Percentiles rank a stretch among this genome's conserved stretches.
Conservation (phyloP, 495 filamentous ascomycete genomes). For the Evernia prunastri region DNA sequence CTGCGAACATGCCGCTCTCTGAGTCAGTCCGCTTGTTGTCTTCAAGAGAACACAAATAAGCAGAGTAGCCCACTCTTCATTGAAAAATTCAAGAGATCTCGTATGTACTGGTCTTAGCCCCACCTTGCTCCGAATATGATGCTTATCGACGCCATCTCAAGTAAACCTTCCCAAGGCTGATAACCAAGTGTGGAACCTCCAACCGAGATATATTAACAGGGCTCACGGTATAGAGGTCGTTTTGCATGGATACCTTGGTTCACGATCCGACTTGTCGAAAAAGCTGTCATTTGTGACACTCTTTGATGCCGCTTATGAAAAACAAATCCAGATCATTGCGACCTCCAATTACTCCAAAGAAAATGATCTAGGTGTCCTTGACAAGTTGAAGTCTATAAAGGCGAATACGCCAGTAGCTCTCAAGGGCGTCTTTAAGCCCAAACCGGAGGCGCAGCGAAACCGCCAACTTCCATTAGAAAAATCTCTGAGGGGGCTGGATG, state of each 20-base stretch:
- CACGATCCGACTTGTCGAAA: conserved; percentile 55
- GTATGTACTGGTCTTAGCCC: conserved; percentile 31
- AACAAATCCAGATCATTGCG: conserved; percentile 50
- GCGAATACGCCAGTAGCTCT: conserved; percentile 48
- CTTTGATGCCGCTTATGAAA: conserved; percentile 42
- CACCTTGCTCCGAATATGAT: conserved; percentile 4
- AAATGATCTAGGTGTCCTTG: conserved; percentile 33
- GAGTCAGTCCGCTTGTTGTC: not conserved
- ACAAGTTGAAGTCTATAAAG: conserved; percentile 42
- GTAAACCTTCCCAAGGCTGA: conserved; percentile 50
- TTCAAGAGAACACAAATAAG: not conserved
- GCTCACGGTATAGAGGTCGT: conserved; percentile 45
- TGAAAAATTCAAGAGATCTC: conserved; percentile 44
- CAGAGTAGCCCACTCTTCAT: conserved; percentile 29
- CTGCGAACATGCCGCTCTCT: not conserved
- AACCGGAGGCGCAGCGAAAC: conserved; percentile 18
- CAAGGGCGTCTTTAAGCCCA: conserved; percentile 41
- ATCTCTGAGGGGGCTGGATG: conserved; percentile 24
- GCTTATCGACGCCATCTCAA: conserved; percentile 25
- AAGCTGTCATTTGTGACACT: conserved; percentile 64
- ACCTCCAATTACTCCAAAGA: conserved; percentile 32
- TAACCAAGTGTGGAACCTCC: conserved; percentile 42
- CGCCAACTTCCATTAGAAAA: conserved; percentile 29
- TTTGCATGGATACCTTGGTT: conserved; percentile 67
- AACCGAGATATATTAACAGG: conserved; percentile 28